Evolutionary conservation across 2,329 filamentous ascomycete genomes (phyloP).

Genomic region (Trichophyton schoenleinii): DNA sequence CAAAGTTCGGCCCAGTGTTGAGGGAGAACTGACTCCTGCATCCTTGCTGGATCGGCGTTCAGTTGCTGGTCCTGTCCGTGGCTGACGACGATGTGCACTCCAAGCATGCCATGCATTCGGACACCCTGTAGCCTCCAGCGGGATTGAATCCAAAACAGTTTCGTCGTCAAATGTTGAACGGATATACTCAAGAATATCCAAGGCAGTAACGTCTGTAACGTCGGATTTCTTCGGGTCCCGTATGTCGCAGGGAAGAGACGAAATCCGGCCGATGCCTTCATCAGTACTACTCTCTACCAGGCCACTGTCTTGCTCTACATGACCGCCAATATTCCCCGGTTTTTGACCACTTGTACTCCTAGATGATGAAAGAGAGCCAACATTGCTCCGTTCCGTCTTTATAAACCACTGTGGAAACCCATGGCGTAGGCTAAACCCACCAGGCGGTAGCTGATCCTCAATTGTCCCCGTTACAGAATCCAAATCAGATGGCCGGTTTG

Average conservation of each 20-base stretch:
- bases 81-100: conserved; percentile 52
- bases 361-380: conserved; percentile 25
- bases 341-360: conserved; percentile 30
- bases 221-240: conserved; percentile 1
- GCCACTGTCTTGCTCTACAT: not conserved
- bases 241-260: not conserved
- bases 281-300: not conserved
- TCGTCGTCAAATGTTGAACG: conserved; percentile 70
- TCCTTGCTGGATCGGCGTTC: not conserved
- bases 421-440: conserved; percentile 79
- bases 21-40: not conserved
- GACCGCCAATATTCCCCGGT: not conserved
- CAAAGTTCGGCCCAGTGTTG: not conserved
- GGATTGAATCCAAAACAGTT: conserved; percentile 61
- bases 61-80: not conserved
- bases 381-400: conserved; percentile 37
- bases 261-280: not conserved
- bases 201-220: conserved; percentile 32
- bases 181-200: conserved; percentile 67
- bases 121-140: conserved; percentile 73
- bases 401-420: conserved; percentile 86
- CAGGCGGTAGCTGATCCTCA: conserved; percentile 69
- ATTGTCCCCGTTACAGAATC: conserved; percentile 75
- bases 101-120: conserved; percentile 90
- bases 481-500: conserved; percentile 55